A percentile compares a stretch with the other conserved stretches of the same genome.
These are phyloP conservation scores for Candolleomyces aberdarensis DNA, from an alignment of 768 basidiomycete species.

Conservation along the genomic window DNA sequence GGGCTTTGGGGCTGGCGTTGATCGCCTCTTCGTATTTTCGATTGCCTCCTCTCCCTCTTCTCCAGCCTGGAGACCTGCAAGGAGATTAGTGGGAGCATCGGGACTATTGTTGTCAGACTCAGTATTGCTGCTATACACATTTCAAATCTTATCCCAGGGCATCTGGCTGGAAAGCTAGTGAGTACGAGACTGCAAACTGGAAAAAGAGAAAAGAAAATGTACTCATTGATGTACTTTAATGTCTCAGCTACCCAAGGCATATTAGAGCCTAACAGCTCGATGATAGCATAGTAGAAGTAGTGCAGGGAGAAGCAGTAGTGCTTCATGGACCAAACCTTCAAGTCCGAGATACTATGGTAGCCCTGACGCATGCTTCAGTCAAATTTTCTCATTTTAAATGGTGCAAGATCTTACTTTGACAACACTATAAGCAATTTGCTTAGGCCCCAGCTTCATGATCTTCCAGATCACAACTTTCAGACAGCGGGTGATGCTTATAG, in stretches of 20 bases:
- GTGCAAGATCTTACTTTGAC: not conserved
- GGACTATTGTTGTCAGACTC: not conserved
- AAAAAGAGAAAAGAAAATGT: not conserved
- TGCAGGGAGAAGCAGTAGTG: not conserved
- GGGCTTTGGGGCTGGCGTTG: constrained; percentile 81
- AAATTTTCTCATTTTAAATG: not conserved
- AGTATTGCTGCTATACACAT: not conserved
- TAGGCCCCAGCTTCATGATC: not conserved
- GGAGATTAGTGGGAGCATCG: not conserved
- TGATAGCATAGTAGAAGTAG: not conserved
- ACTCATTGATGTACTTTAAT: not conserved
- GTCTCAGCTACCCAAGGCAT: not conserved
- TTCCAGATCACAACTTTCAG: not conserved
- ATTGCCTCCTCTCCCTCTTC: too few species aligned
- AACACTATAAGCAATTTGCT: not conserved
- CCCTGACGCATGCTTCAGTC: not conserved
- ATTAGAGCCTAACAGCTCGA: not conserved
- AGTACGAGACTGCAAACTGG: not conserved
- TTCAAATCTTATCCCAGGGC: not conserved
- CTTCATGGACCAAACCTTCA: too few species aligned
- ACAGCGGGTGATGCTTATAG: not conserved
- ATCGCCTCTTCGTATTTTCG: constrained; percentile 92
- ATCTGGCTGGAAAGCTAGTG: not conserved
- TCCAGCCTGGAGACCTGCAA: too few species aligned
- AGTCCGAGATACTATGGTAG: too few species aligned